These are phyloP conservation scores for Hypoxylon rickii DNA, from an alignment of 495 filamentous ascomycete genomes.

Conservation along the genomic window DNA sequence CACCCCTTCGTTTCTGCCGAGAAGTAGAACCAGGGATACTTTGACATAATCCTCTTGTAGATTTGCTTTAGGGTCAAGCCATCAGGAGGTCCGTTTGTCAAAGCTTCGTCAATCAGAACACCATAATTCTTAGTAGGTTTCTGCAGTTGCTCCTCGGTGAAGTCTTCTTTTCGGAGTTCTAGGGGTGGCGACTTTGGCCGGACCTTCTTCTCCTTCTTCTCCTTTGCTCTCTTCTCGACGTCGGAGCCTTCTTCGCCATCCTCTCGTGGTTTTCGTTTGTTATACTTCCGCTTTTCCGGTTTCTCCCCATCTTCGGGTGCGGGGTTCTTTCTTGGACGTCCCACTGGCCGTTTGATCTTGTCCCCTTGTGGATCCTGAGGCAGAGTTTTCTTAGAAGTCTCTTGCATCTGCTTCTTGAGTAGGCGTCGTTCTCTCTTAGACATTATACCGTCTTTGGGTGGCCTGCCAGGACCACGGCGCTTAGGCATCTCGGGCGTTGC, in stretches of 20 bases:
- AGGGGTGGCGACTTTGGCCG: constrained; percentile 61
- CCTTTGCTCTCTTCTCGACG: constrained; percentile 53
- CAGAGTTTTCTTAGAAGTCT: constrained; percentile 51
- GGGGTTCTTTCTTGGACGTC: constrained; percentile 58
- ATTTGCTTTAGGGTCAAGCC: constrained; percentile 90
- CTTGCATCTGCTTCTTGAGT: constrained; percentile 64
- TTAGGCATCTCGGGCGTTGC: constrained; percentile 54
- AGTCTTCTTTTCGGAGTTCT: constrained; percentile 70
- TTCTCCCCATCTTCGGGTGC: constrained; percentile 61
- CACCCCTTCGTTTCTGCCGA: constrained; percentile 80
- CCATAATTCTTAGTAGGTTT: constrained; percentile 90
- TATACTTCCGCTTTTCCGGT: constrained; percentile 78
- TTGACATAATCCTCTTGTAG: constrained; percentile 83
- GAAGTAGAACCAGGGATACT: constrained; percentile 91
- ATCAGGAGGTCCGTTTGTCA: constrained; percentile 69
- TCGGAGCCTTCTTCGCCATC: constrained; percentile 54
- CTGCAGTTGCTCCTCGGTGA: constrained; percentile 80
- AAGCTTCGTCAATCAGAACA: constrained; percentile 85
- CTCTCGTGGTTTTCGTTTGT: constrained; percentile 68
- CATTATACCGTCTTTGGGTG: constrained; percentile 91
- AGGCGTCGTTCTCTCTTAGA: constrained; percentile 79
- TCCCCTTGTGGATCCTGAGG: constrained; percentile 51
- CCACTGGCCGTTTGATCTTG: constrained; percentile 64
- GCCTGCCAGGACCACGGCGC: constrained; percentile 82
- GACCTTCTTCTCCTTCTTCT: constrained; percentile 63